Evolutionary conservation across 176 grass and related monocot species (phyloP).

Genomic region (Eleusine coracana): DNA sequence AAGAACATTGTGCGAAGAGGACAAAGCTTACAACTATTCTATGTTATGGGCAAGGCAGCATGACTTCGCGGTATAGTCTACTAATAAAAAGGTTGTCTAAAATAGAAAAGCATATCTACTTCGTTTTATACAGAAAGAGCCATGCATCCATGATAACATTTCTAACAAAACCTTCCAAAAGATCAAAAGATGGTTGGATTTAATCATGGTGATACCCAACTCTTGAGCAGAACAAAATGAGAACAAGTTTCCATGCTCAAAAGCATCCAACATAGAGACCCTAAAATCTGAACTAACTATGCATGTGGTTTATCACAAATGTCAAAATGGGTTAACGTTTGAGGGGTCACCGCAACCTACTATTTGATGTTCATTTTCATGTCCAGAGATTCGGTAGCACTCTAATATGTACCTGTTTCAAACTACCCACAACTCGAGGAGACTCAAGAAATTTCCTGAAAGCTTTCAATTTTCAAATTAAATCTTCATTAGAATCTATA

Average conservation of each 20-base stretch:
- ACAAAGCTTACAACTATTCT: slow-evolving; percentile 20
- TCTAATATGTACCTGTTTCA: background rate
- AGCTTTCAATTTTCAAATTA: background rate
- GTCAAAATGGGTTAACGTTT: too few species aligned
- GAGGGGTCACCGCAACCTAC: too few species aligned
- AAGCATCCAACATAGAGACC: too few species aligned
- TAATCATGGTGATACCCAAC: background rate
- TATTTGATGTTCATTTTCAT: too few species aligned
- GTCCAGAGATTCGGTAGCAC: too few species aligned
- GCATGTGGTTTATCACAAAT: too few species aligned
- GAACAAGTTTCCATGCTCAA: too few species aligned
- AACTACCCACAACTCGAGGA: background rate
- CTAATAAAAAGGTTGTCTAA: too few species aligned
- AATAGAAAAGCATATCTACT: background rate
- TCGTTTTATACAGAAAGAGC: slow-evolving; percentile 11
- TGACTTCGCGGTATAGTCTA: too few species aligned
- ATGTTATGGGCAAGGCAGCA: background rate
- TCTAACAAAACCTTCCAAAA: background rate
- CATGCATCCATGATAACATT: background rate
- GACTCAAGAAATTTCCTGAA: background rate
- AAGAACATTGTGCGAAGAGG: background rate
- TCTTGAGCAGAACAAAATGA: too few species aligned
- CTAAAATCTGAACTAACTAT: too few species aligned
- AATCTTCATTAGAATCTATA: slow-evolving; percentile 10
- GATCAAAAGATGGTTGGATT: too few species aligned